Percentiles rank a stretch among this genome's conserved stretches.
Evolutionary conservation across 441 rosid species (phyloP).

Genomic region (Erysimum pusillum): DNA sequence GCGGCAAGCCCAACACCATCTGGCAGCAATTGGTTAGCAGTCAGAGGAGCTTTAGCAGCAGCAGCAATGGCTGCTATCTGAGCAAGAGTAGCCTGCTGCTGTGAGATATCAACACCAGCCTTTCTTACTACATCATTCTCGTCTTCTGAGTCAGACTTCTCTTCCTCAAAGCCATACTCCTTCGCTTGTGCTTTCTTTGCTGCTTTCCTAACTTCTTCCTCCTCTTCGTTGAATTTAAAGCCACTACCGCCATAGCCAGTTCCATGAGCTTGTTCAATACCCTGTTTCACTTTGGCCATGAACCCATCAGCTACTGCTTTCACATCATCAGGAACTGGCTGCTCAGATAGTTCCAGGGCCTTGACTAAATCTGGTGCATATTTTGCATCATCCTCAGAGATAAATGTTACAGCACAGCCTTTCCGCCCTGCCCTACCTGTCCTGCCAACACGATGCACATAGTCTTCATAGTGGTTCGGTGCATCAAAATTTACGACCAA

Average conservation of each 20-base stretch:
- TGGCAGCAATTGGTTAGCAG: constrained; percentile 49
- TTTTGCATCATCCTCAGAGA: constrained; percentile 86
- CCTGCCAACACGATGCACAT: constrained; percentile 93
- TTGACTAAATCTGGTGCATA: constrained; percentile 93
- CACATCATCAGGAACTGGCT: constrained; percentile 85
- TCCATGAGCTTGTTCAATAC: constrained; percentile 90
- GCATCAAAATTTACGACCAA: constrained; percentile 84
- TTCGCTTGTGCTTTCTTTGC: constrained; percentile 93
- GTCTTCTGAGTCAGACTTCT: constrained; percentile 90
- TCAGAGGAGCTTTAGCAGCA: constrained; percentile 44
- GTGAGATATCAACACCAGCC: constrained; percentile 72
- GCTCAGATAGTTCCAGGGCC: constrained; percentile 90
- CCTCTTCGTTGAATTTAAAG: constrained; percentile 91
- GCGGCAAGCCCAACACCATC: constrained; percentile 51
- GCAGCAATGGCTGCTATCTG: constrained; percentile 69
- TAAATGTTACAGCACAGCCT: constrained; percentile 91
- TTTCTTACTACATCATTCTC: constrained; percentile 88
- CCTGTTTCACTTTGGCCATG: constrained; percentile 88
- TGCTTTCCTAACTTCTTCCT: constrained; percentile 87
- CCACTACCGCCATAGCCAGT: constrained; percentile 98
- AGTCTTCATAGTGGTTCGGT: constrained; percentile 86
- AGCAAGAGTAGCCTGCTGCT: constrained; percentile 70
- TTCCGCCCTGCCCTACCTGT: constrained; percentile 92
- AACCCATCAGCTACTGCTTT: constrained; percentile 83
- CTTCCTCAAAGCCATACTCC: constrained; percentile 93